Evolutionary conservation across 306 rosid species (phyloP).

Genomic region (Adenanthera pavonina): DNA sequence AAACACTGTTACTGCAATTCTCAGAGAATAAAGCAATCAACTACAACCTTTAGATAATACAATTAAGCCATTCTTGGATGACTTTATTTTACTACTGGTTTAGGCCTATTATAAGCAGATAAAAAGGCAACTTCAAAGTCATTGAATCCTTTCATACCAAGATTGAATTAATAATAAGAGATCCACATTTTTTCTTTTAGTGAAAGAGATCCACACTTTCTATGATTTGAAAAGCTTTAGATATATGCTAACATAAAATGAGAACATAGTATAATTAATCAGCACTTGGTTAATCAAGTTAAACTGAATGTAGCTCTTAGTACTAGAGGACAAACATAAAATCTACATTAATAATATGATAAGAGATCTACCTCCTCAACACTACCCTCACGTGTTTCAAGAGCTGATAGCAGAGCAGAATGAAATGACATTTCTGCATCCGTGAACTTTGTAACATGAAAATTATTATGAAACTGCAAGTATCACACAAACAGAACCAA

Average conservation of each 20-base stretch:
- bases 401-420: conserved; percentile 57
- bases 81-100: conserved; percentile 31
- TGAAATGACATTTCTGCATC: conserved; percentile 47
- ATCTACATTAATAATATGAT: not conserved
- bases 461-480: conserved; percentile 80
- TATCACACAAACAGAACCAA: conserved; percentile 40
- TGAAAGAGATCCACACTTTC: conserved; percentile 27
- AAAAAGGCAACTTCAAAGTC: conserved; percentile 15
- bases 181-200: not conserved
- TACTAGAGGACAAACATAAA: conserved; percentile 26
- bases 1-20: conserved; percentile 3
- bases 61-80: conserved; percentile 21
- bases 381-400: conserved; percentile 80
- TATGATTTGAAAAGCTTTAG: not conserved
- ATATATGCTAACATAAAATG: not conserved
- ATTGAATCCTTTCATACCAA: conserved; percentile 35
- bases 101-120: conserved; percentile 15
- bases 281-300: conserved; percentile 19
- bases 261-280: not conserved
- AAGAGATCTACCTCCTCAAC: conserved; percentile 78
- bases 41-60: conserved; percentile 10
- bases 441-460: conserved; percentile 57
- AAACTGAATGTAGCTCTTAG: conserved; percentile 9
- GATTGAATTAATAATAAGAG: conserved; percentile 28
- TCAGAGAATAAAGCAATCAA: conserved; percentile 29